phyloP scores from a whole-genome alignment of 495 filamentous ascomycete species.

The Penicillium cosmopolitanum region DNA sequence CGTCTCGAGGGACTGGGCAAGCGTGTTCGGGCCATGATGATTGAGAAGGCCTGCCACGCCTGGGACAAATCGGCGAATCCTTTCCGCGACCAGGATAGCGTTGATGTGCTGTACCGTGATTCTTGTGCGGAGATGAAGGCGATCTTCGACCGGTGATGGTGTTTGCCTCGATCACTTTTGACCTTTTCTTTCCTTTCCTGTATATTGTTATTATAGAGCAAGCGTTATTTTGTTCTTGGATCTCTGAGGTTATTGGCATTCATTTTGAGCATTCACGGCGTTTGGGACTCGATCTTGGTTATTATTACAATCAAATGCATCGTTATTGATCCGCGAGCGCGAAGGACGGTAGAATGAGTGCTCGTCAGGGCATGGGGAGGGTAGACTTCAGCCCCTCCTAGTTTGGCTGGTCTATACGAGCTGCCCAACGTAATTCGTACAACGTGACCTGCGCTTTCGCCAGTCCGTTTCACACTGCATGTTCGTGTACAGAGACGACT shows the following conservation, averaged over 20 bases:
- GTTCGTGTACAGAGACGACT: too few species aligned
- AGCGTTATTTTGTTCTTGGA: constrained; percentile 5
- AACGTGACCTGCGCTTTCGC: background rate
- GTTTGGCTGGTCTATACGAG: background rate
- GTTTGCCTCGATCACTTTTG: background rate
- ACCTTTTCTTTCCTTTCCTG: background rate
- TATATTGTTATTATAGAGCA: constrained; percentile 1
- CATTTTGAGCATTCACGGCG: background rate
- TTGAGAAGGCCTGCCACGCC: constrained; percentile 74
- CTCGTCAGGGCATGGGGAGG: background rate
- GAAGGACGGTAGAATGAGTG: background rate
- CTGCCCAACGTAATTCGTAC: background rate
- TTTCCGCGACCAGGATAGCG: constrained; percentile 54
- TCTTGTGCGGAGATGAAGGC: constrained; percentile 51
- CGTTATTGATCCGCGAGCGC: background rate
- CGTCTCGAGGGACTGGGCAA: constrained; percentile 68
- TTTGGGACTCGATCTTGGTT: background rate
- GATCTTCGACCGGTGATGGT: constrained; percentile 40
- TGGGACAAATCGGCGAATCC: constrained; percentile 91
- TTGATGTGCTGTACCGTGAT: constrained; percentile 46
- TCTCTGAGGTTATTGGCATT: background rate
- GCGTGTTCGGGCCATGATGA: constrained; percentile 67
- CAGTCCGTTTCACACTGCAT: background rate
- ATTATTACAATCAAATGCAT: background rate
- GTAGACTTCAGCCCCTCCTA: background rate